Percentiles rank a stretch among this genome's conserved stretches.
Evolutionary conservation across 805 yeast species (phyloP).

Genomic region (Pichia ethanolica): DNA sequence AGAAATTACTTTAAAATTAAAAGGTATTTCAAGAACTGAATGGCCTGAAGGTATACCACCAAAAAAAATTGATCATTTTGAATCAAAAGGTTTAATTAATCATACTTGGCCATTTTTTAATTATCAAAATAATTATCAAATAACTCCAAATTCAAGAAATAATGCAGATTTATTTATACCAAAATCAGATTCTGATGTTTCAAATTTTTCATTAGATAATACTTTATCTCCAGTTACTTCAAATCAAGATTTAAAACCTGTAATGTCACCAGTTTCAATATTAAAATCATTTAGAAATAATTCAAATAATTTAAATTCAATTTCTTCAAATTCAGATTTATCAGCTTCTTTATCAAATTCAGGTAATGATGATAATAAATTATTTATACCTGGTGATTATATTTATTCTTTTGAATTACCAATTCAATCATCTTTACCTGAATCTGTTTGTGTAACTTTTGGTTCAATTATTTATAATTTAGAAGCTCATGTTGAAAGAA

Average conservation of each 20-base stretch:
- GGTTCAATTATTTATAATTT: slow-evolving; percentile 71
- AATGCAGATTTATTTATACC: slow-evolving; percentile 44
- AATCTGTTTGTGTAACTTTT: slow-evolving; percentile 66
- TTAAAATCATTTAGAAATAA: slow-evolving; percentile 22
- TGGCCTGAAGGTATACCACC: slow-evolving; percentile 99
- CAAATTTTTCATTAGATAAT: slow-evolving; percentile 31
- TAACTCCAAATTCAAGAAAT: slow-evolving; percentile 27
- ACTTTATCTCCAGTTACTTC: slow-evolving; percentile 25
- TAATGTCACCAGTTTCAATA: slow-evolving; percentile 22
- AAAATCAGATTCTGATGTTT: slow-evolving; percentile 26
- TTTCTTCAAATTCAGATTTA: slow-evolving; percentile 13
- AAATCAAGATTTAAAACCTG: slow-evolving; percentile 13
- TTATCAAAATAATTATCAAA: slow-evolving; percentile 24
- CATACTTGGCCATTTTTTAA: slow-evolving; percentile 91
- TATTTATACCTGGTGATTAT: slow-evolving; percentile 83
- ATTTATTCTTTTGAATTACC: slow-evolving; percentile 88
- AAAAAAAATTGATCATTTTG: slow-evolving; percentile 58
- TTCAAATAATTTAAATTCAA: background rate
- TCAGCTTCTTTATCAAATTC: background rate
- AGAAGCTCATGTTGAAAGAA: slow-evolving; percentile 63
- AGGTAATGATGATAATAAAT: slow-evolving; percentile 21
- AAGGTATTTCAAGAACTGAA: slow-evolving; percentile 71
- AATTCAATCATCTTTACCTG: slow-evolving; percentile 76
- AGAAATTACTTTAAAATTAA: slow-evolving; percentile 50
- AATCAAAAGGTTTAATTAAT: slow-evolving; percentile 55